Base-by-base conservation (phyloP, 129 eudicot species). In the Flaveria bidentis region DNA sequence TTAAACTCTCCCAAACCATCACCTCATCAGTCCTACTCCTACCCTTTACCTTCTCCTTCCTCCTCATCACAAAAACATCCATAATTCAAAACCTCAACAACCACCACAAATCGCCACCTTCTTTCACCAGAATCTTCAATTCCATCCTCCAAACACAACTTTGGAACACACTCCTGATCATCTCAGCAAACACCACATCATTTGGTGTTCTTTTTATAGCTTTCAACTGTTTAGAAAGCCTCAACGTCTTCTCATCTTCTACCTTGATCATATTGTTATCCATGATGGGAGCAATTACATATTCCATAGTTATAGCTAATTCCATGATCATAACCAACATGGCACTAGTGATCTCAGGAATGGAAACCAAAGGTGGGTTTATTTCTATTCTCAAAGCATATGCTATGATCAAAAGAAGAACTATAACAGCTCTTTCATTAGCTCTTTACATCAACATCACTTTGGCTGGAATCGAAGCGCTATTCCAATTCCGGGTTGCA, bases 1-100 rank as follows among this genome's bases (percentile, higher is more conserved):
- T 87, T 23, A 86, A 90, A 78, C 92, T 90, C 84, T 86, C 98
- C 13, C 91, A 90, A 77, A 85, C 97, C 72, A 78, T 88, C 69
- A 69, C 88, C 15, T 72, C 91, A 41, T 78, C 85, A 64, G 47
- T 87, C 67, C 60, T 93, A 36, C 82, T 82, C 68, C 74, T 88
- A 20, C 92, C 95, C 62, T 85, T 93, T 55, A 63, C 94, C 42
- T 33, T 93, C 50, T 82, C 97, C 68, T 93, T 81, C 79, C 92
- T 93, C 53, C 88, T 93, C 74, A 26, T 93, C 17, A 67, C 97
- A 5, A 93, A 93, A 64, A 66, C 96, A 17, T 62, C 78, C 61
- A 74, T 88, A 63, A 80, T 93, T 25, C 88, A 79, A 41, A 55
- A 67, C 74, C 82, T 89, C 39, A 30, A 52, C 56, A 72, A 69